Conservation (phyloP, 495 filamentous ascomycete genomes). For the Xylaria curta region DNA sequence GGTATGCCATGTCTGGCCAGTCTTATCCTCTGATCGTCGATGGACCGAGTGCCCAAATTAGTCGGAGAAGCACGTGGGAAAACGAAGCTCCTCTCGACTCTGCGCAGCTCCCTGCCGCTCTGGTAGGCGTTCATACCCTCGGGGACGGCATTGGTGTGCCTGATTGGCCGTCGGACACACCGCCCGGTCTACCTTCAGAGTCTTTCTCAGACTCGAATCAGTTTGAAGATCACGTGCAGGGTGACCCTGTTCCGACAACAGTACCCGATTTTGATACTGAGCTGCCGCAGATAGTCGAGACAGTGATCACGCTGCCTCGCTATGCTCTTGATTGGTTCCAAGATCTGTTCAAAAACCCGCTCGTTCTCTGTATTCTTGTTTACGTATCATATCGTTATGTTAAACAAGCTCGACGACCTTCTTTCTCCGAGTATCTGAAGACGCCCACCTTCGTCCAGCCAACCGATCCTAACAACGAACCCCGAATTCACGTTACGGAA, state of each 20-base stretch:
- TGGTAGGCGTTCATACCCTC: slow-evolving; percentile 57
- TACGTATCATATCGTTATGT: slow-evolving; percentile 41
- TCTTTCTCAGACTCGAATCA: slow-evolving; percentile 32
- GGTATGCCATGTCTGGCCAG: slow-evolving; percentile 91
- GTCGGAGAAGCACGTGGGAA: slow-evolving; percentile 63
- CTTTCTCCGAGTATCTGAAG: slow-evolving; percentile 31
- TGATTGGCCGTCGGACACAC: slow-evolving; percentile 31
- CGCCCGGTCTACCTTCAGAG: slow-evolving; percentile 34
- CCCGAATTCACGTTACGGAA: background rate
- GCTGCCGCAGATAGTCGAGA: slow-evolving; percentile 41
- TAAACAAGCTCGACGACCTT: slow-evolving; percentile 42
- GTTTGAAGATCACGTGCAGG: slow-evolving; percentile 28
- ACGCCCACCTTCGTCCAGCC: slow-evolving; percentile 32
- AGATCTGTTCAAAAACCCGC: slow-evolving; percentile 55
- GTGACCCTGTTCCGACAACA: slow-evolving; percentile 28
- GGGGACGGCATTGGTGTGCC: slow-evolving; percentile 38
- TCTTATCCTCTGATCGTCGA: slow-evolving; percentile 86
- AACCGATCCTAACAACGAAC: slow-evolving; percentile 19
- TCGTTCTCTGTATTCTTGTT: slow-evolving; percentile 48
- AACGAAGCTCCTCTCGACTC: slow-evolving; percentile 38
- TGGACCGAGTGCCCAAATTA: slow-evolving; percentile 69
- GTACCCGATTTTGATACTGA: slow-evolving; percentile 34
- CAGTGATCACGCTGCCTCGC: slow-evolving; percentile 44
- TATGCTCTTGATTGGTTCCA: slow-evolving; percentile 44
- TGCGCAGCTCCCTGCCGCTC: slow-evolving; percentile 41